Conservation (phyloP, 306 rosid species). For the Neltuma alba region DNA sequence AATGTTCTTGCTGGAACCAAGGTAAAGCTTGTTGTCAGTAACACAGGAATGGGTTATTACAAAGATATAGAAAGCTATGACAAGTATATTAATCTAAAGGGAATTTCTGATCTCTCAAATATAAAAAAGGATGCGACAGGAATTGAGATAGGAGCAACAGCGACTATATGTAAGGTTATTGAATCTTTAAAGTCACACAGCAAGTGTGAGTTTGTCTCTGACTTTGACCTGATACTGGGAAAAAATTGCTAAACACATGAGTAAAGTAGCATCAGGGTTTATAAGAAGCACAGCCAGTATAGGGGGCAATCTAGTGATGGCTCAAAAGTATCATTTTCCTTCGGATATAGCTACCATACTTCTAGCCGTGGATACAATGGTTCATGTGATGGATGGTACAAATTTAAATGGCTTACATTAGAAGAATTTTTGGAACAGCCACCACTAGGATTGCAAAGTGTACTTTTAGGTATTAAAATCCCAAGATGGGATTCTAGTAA, state of each 20-base stretch:
- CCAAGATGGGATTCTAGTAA: constrained; percentile 49
- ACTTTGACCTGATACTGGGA: background rate
- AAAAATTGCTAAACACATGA: constrained; percentile 5
- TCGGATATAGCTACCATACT: constrained; percentile 82
- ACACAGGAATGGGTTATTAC: constrained; percentile 57
- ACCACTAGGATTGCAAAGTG: constrained; percentile 52
- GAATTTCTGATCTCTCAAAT: constrained; percentile 4
- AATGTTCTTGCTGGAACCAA: constrained; percentile 28
- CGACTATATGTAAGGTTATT: constrained; percentile 63
- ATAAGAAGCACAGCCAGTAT: constrained; percentile 22
- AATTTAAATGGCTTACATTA: constrained; percentile 54
- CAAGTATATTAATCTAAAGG: background rate
- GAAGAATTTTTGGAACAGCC: constrained; percentile 70
- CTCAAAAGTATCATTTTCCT: constrained; percentile 77
- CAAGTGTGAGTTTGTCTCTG: background rate
- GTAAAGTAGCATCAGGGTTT: background rate
- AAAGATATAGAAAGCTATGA: constrained; percentile 64
- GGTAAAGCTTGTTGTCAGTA: constrained; percentile 27
- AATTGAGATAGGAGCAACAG: constrained; percentile 70
- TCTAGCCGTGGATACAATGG: constrained; percentile 69
- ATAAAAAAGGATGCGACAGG: constrained; percentile 58
- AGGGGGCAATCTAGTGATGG: constrained; percentile 90
- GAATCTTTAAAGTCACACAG: constrained; percentile 46
- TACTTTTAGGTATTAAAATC: constrained; percentile 66
- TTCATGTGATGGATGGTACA: constrained; percentile 54